Evolutionary conservation across 1,139 yeast species (phyloP), one percentile per base, ranked within the genome.

Genomic region (Candida anutae): DNA sequence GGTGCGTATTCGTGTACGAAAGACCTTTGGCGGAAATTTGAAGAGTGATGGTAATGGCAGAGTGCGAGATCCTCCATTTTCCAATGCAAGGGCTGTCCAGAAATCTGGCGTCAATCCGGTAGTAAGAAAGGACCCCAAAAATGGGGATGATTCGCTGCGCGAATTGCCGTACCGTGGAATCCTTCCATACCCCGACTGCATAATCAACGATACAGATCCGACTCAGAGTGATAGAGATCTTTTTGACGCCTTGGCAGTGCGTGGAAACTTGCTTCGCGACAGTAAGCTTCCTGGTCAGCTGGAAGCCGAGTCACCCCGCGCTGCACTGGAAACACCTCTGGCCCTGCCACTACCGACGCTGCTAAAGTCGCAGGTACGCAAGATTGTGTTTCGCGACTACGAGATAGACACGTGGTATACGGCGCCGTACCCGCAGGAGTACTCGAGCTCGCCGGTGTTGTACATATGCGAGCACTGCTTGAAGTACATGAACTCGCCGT

Each of bases 381-480:
- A 64, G 31, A 79, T 88, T 15, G 81, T 76, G 39, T 76, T 88
- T 38, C 72, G 87, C 21, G 70, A 70, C 29, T 74, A 55, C 46
- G 88, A 79, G 48, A 83, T 88, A 16, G 80, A 79, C 36, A 84
- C 96, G 0, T 85, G 97, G 95, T 87, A 84, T 50, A 74, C 84
- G 4, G 80, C 96, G 0, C 97, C 97, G 1, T 90, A 84, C 46
- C 96, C 98, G 0, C 87, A 82, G 37, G 94, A 85, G 46, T 83
- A 77, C 45, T 74, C 85, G 20, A 69, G 67, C 24, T 71, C 76
- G 28, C 61, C 62, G 25, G 66, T 74, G 4, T 55, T 90, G 26
- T 79, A 77, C 46, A 69, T 90, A 12, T 90, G 98, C 53, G 94
- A 85, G 44, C 77, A 70, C 44, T 90, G 98, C 48, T 57, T 90